Conservation (phyloP, 352 stramenopile species). For the Phytophthora nicotianae region DNA sequence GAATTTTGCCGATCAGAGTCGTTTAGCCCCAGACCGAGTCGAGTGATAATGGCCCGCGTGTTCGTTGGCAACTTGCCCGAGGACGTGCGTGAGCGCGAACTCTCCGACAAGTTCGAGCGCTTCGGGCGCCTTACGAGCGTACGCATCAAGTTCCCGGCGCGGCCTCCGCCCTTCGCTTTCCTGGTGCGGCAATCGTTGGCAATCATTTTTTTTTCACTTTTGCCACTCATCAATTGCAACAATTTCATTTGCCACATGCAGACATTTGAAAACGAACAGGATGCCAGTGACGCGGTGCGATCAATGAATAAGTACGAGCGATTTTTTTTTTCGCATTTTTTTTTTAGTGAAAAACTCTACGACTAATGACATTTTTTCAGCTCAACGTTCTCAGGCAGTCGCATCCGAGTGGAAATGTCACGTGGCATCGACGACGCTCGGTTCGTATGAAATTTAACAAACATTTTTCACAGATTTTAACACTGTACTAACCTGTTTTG, state of each 20-base stretch:
- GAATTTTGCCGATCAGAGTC: background rate
- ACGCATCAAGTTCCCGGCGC: slow-evolving; percentile 60
- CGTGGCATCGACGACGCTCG: slow-evolving; percentile 28
- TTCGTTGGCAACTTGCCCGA: slow-evolving; percentile 72
- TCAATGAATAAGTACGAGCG: slow-evolving; percentile 58
- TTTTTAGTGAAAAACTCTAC: background rate
- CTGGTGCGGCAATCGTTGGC: slow-evolving; percentile 42
- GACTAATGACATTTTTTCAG: slow-evolving; percentile 8
- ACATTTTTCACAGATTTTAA: background rate
- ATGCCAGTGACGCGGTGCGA: slow-evolving; percentile 59
- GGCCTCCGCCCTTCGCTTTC: slow-evolving; percentile 57
- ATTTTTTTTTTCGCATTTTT: background rate
- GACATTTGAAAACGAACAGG: slow-evolving; percentile 63
- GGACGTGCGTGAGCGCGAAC: slow-evolving; percentile 56
- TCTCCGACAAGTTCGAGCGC: slow-evolving; percentile 59
- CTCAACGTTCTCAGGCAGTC: slow-evolving; percentile 38
- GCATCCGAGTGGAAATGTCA: slow-evolving; percentile 65
- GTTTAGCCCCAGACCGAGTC: too few species aligned
- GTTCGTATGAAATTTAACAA: slow-evolving; percentile 11
- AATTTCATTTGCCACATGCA: slow-evolving; percentile 19
- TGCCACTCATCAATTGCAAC: background rate
- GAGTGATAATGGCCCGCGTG: slow-evolving; percentile 48
- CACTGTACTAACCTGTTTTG: slow-evolving; percentile 7
- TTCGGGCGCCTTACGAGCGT: slow-evolving; percentile 53
- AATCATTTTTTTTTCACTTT: background rate